These are phyloP conservation scores for Periconia macrospinosa DNA, from an alignment of 2,329 filamentous ascomycete genomes.

Conservation along the genomic window DNA sequence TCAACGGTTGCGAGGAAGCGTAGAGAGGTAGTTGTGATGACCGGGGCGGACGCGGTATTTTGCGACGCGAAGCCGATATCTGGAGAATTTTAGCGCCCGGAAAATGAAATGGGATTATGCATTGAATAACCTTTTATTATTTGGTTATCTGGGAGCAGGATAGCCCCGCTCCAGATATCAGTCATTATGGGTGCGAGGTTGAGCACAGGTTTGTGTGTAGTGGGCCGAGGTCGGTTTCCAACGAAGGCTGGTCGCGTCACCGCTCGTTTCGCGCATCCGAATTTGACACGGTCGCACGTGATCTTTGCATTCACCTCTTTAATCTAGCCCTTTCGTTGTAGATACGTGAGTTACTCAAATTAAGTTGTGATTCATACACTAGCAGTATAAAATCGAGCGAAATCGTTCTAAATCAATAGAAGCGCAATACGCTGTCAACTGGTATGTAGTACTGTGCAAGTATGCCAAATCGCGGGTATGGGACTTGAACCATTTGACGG, in stretches of 20 bases:
- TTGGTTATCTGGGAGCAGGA: slow-evolving; percentile 30
- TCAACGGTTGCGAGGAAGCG: slow-evolving; percentile 46
- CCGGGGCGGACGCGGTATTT: slow-evolving; percentile 16
- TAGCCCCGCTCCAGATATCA: slow-evolving; percentile 39
- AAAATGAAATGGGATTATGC: not conserved
- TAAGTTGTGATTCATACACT: too few species aligned
- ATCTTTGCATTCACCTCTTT: not conserved
- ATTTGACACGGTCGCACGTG: slow-evolving; percentile 16
- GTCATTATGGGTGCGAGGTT: slow-evolving; percentile 19
- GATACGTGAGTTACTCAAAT: too few species aligned
- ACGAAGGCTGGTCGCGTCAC: not conserved
- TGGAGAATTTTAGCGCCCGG: slow-evolving; percentile 4
- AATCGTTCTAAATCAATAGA: too few species aligned
- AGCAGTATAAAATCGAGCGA: too few species aligned
- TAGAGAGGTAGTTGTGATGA: slow-evolving; percentile 19
- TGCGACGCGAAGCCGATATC: slow-evolving; percentile 33
- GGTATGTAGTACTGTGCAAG: too few species aligned
- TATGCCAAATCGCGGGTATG: too few species aligned
- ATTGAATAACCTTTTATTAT: slow-evolving; percentile 22
- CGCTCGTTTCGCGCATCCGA: slow-evolving; percentile 11
- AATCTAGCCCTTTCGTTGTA: not conserved
- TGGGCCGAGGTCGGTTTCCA: slow-evolving; percentile 9
- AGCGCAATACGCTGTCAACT: too few species aligned
- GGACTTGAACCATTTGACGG: too few species aligned
- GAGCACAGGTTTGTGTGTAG: not conserved